Evolutionary conservation across 805 yeast species (phyloP).

Genomic region (Cyberlindnera mycetangii): DNA sequence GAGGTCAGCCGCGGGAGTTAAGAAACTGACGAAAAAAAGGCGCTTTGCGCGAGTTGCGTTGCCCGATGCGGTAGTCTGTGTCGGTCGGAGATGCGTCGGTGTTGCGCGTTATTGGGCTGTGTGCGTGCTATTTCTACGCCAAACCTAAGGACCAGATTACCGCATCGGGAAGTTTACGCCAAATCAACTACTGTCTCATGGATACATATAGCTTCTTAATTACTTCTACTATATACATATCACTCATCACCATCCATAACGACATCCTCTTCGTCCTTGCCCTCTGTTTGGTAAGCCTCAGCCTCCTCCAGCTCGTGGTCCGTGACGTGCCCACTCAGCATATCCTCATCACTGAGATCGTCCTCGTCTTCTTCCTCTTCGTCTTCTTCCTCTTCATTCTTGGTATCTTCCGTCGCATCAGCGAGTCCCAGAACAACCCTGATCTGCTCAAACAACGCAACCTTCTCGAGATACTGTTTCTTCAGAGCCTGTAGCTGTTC

Average conservation of each 20-base stretch:
- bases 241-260: background rate
- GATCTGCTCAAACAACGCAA: slow-evolving; percentile 16
- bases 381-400: background rate
- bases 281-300: background rate
- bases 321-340: background rate
- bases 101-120: too few species aligned
- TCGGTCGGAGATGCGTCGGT: background rate
- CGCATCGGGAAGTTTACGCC: background rate
- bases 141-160: too few species aligned
- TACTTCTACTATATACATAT: too few species aligned
- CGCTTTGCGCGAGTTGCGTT: too few species aligned
- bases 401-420: slow-evolving; percentile 1
- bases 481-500: slow-evolving; percentile 11
- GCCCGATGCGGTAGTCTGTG: background rate
- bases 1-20: background rate
- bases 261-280: background rate
- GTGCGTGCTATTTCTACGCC: too few species aligned
- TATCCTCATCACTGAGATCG: slow-evolving; percentile 1
- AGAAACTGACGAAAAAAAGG: too few species aligned
- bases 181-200: too few species aligned
- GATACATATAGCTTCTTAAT: too few species aligned
- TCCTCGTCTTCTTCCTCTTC: slow-evolving; percentile 2
- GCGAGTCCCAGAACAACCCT: slow-evolving; percentile 13
- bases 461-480: slow-evolving; percentile 12
- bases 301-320: background rate